phyloP scores from a whole-genome alignment of 2,329 filamentous ascomycete species.

The Fusarium sp. region DNA sequence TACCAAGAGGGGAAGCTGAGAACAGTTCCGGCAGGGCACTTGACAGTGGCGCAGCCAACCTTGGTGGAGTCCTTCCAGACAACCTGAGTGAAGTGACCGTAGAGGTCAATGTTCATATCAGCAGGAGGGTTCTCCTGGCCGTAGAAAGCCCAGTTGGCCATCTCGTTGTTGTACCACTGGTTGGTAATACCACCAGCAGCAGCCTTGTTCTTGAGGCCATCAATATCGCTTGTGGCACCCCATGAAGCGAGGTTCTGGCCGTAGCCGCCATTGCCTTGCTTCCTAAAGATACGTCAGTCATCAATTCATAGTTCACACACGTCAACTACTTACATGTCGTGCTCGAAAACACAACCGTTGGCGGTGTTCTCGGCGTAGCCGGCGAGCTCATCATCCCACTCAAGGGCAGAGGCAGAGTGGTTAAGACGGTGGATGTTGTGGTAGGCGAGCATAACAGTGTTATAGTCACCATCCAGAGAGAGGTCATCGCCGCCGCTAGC shows the following conservation, averaged over 20 bases:
- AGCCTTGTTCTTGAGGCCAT: slow-evolving; percentile 57
- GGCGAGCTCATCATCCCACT: slow-evolving; percentile 74
- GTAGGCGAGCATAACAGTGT: slow-evolving; percentile 66
- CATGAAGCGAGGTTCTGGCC: slow-evolving; percentile 91
- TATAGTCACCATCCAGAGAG: slow-evolving; percentile 43
- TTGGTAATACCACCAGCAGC: slow-evolving; percentile 78
- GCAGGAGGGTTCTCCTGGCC: slow-evolving; percentile 66
- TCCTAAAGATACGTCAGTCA: slow-evolving; percentile 56
- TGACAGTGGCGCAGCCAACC: slow-evolving; percentile 72
- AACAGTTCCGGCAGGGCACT: slow-evolving; percentile 67
- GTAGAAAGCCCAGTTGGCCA: slow-evolving; percentile 68
- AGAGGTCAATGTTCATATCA: slow-evolving; percentile 70
- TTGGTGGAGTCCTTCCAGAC: slow-evolving; percentile 54
- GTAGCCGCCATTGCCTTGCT: slow-evolving; percentile 71
- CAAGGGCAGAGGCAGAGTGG: slow-evolving; percentile 74
- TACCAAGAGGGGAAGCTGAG: slow-evolving; percentile 68
- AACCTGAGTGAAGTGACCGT: slow-evolving; percentile 65
- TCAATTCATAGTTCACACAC: neutral
- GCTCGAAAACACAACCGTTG: slow-evolving; percentile 74
- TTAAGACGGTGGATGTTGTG: slow-evolving; percentile 91
- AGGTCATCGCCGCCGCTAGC: slow-evolving; percentile 14
- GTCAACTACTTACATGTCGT: slow-evolving; percentile 74
- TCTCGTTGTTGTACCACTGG: slow-evolving; percentile 90
- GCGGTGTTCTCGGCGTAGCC: slow-evolving; percentile 72
- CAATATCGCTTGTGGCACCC: slow-evolving; percentile 54